These are phyloP conservation scores for Erythrobasidium hasegawianum DNA, from an alignment of 1,284 basidiomycete species.

Conservation along the genomic window DNA sequence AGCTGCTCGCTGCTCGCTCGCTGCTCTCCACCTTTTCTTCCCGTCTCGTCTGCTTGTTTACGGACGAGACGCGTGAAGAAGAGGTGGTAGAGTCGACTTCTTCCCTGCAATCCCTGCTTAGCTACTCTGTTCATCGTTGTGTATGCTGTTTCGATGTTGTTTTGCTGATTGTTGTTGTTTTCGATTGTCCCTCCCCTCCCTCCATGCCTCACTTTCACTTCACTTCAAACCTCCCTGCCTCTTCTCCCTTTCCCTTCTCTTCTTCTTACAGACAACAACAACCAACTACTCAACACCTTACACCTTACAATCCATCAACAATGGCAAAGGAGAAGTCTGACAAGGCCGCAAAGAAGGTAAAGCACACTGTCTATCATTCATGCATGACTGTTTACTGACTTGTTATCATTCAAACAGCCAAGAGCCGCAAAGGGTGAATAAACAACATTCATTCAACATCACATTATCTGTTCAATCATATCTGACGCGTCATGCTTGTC, in stretches of 20 bases:
- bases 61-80: neutral
- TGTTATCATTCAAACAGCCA: neutral
- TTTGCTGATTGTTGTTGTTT: slow-evolving; percentile 23
- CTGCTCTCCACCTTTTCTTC: slow-evolving; percentile 1
- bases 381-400: slow-evolving; percentile 19
- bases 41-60: neutral
- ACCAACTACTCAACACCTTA: slow-evolving; percentile 47
- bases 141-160: neutral
- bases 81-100: neutral
- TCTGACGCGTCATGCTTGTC: neutral
- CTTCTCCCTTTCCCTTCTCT: slow-evolving; percentile 44
- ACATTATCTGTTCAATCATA: neutral
- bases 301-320: slow-evolving; percentile 70
- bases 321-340: slow-evolving; percentile 59
- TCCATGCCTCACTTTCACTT: slow-evolving; percentile 2
- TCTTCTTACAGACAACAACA: slow-evolving; percentile 51
- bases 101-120: neutral
- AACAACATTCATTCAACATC: neutral
- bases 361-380: neutral
- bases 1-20: neutral
- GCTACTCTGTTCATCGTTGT: neutral
- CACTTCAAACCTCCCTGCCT: slow-evolving; percentile 33
- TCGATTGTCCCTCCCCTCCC: slow-evolving; percentile 19
- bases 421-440: neutral
- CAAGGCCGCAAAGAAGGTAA: slow-evolving; percentile 20